These are phyloP conservation scores for Capsicum baccatum DNA, from an alignment of 257 asterid genomes.

Conservation along the genomic window DNA sequence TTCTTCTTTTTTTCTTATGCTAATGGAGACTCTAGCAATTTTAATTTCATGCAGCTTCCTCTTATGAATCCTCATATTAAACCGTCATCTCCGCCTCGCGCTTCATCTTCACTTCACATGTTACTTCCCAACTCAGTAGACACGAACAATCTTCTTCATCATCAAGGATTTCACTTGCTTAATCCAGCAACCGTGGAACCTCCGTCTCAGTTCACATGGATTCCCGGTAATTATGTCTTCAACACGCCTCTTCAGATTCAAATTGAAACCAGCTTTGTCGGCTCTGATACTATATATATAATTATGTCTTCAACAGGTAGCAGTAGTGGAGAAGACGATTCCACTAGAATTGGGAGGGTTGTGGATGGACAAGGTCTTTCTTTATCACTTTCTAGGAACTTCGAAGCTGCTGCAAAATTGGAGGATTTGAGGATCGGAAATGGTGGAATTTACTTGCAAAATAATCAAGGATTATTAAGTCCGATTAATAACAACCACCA, in stretches of 20 bases:
- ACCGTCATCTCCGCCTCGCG: constrained; percentile 37
- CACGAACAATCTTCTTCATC: constrained; percentile 31
- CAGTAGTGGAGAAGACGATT: constrained; percentile 34
- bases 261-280: background rate
- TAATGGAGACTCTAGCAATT: background rate
- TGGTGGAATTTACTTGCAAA: constrained; percentile 43
- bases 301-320: constrained; percentile 19
- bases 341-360: constrained; percentile 37
- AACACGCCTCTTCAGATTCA: background rate
- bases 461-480: constrained; percentile 41
- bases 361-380: constrained; percentile 74
- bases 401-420: constrained; percentile 51
- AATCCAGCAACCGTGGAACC: constrained; percentile 34
- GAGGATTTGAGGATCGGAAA: constrained; percentile 48
- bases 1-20: background rate
- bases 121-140: constrained; percentile 35
- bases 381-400: constrained; percentile 59
- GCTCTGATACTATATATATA: background rate
- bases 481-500: background rate
- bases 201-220: constrained; percentile 51
- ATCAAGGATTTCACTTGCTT: constrained; percentile 51
- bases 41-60: constrained; percentile 51
- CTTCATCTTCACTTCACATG: constrained; percentile 40
- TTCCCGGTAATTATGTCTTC: constrained; percentile 20
- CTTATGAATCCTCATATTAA: constrained; percentile 48